Percentiles rank a stretch among this genome's conserved stretches.
phyloP scores from a whole-genome alignment of 2,329 filamentous ascomycete genomes.

The Talaromyces atroroseus region DNA sequence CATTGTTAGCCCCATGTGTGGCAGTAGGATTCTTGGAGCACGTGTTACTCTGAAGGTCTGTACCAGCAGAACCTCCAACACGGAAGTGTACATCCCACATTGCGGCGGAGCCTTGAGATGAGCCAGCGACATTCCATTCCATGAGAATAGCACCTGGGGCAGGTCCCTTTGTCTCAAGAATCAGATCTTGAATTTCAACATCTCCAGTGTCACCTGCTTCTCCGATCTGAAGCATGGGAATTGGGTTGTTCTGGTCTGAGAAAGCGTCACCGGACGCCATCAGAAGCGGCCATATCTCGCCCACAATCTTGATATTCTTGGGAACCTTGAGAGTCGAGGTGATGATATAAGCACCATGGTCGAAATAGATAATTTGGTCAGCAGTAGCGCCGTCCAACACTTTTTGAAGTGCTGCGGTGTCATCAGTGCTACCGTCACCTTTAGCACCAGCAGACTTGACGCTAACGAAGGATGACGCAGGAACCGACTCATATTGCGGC shows the following conservation, averaged over 20 bases:
- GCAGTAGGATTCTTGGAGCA: constrained; percentile 71
- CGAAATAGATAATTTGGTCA: constrained; percentile 59
- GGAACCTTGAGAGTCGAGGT: constrained; percentile 56
- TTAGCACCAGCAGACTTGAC: constrained; percentile 77
- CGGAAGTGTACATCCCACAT: constrained; percentile 98
- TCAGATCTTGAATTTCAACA: constrained; percentile 82
- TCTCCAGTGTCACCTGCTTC: constrained; percentile 67
- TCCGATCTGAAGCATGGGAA: constrained; percentile 81
- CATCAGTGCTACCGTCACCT: constrained; percentile 82
- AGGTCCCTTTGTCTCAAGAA: constrained; percentile 77
- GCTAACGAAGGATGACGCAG: constrained; percentile 68
- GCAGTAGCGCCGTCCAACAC: constrained; percentile 62
- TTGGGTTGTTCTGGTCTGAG: constrained; percentile 66
- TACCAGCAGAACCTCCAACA: constrained; percentile 80
- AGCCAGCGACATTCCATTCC: constrained; percentile 77
- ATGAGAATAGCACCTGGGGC: constrained; percentile 84
- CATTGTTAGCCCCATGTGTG: constrained; percentile 53
- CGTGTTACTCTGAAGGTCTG: constrained; percentile 69
- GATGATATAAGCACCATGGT: constrained; percentile 59
- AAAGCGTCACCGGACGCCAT: constrained; percentile 75
- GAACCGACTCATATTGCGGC: constrained; percentile 73
- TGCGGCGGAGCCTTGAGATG: constrained; percentile 60
- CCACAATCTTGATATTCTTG: constrained; percentile 78
- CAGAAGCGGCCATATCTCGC: constrained; percentile 86
- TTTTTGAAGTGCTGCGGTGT: constrained; percentile 76